phyloP scores from a whole-genome alignment of 805 yeast species.

The Clavispora santaluciae region DNA sequence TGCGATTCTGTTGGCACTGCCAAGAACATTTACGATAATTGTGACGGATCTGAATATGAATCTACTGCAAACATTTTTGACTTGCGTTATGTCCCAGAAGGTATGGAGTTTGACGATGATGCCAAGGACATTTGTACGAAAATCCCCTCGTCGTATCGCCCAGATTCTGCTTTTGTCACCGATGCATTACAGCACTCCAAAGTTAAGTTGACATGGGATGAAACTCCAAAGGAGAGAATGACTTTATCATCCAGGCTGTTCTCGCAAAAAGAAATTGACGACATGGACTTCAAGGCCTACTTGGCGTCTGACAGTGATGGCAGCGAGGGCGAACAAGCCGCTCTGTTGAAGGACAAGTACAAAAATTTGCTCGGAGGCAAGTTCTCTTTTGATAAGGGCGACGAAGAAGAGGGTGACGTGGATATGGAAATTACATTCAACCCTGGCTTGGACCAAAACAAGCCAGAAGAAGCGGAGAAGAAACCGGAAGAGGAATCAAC shows the following conservation, averaged over 20 bases:
- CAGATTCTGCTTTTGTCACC: conserved; percentile 71
- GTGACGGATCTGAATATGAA: conserved; percentile 95
- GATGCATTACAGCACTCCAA: conserved; percentile 96
- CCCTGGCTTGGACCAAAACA: conserved; percentile 59
- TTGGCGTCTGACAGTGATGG: conserved; percentile 55
- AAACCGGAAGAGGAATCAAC: conserved; percentile 54
- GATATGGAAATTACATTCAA: conserved; percentile 96
- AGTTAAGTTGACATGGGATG: conserved; percentile 97
- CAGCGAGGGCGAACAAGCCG: conserved; percentile 38
- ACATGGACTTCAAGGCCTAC: conserved; percentile 89
- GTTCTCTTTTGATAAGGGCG: conserved; percentile 27
- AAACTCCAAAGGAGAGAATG: conserved; percentile 87
- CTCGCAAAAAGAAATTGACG: conserved; percentile 81
- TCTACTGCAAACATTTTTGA: conserved; percentile 94
- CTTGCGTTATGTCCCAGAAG: conserved; percentile 88
- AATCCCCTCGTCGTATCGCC: conserved; percentile 75
- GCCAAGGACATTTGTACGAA: conserved; percentile 70
- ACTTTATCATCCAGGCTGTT: conserved; percentile 75
- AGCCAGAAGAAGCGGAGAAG: conserved; percentile 16
- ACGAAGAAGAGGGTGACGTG: conserved; percentile 42
- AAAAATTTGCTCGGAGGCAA: conserved; percentile 50
- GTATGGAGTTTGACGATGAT: conserved; percentile 72
- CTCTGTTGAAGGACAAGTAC: conserved; percentile 50
- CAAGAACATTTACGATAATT: conserved; percentile 68
- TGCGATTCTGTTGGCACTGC: conserved; percentile 77